phyloP scores from a whole-genome alignment of 345 rosid genomes.

The Aethionema arabicum region DNA sequence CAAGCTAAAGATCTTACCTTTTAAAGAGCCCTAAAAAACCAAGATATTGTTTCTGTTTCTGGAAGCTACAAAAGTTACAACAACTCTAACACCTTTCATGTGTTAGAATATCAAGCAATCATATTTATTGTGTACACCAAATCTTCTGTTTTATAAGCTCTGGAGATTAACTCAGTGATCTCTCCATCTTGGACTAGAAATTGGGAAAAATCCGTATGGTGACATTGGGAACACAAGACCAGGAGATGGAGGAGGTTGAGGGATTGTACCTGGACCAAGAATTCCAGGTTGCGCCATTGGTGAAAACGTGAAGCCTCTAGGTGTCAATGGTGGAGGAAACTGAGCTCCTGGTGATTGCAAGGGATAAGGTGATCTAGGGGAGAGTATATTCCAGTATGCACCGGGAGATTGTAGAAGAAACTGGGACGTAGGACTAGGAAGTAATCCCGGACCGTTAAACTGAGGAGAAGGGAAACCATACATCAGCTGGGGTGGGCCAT shows the following conservation, averaged over 20 bases:
- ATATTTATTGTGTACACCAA: too few species aligned
- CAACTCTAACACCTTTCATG: background rate
- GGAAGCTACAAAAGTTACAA: too few species aligned
- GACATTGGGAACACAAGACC: slow-evolving; percentile 57
- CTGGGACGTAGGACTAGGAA: slow-evolving; percentile 69
- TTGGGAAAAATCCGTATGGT: slow-evolving; percentile 54
- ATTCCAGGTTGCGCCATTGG: slow-evolving; percentile 60
- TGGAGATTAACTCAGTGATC: slow-evolving; percentile 32
- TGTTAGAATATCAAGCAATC: too few species aligned
- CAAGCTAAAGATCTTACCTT: too few species aligned
- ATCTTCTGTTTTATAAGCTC: too few species aligned
- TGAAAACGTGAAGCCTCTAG: slow-evolving; percentile 51
- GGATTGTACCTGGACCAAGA: slow-evolving; percentile 73
- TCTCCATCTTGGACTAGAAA: slow-evolving; percentile 69
- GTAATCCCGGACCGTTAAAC: slow-evolving; percentile 53
- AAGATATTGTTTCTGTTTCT: too few species aligned
- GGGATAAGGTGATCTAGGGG: slow-evolving; percentile 57
- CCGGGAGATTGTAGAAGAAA: slow-evolving; percentile 59
- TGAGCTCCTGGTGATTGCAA: slow-evolving; percentile 55
- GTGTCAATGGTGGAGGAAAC: slow-evolving; percentile 59
- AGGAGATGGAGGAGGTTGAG: slow-evolving; percentile 63
- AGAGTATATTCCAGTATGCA: slow-evolving; percentile 45
- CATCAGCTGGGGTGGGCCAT: slow-evolving; percentile 39
- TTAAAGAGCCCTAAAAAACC: too few species aligned
- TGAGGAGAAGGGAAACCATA: slow-evolving; percentile 46